Percentiles rank a stretch among this genome's conserved stretches.
Evolutionary conservation across 495 filamentous ascomycete genomes (phyloP).

Genomic region (Aspergillus wentii): DNA sequence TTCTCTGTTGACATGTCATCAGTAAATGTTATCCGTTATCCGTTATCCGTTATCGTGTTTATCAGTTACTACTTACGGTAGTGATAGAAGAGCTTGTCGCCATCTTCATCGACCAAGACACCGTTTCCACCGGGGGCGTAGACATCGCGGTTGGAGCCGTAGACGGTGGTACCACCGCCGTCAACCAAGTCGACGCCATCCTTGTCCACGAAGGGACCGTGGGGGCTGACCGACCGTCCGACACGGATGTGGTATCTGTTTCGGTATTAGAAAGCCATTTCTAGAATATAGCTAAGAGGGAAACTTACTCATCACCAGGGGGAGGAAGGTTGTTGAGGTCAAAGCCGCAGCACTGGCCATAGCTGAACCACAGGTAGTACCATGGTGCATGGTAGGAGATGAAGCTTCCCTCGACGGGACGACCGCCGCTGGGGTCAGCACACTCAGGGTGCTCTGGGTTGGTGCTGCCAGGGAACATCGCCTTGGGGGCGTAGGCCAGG

Average conservation of each 20-base stretch:
- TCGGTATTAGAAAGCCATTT: constrained; percentile 2
- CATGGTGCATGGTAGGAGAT: constrained; percentile 51
- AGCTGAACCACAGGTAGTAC: constrained; percentile 70
- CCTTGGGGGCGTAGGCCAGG: constrained; percentile 28
- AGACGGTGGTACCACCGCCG: constrained; percentile 39
- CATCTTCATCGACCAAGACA: constrained; percentile 26
- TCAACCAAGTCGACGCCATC: constrained; percentile 29
- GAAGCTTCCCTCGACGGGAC: constrained; percentile 44
- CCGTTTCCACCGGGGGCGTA: constrained; percentile 46
- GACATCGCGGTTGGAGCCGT: constrained; percentile 41
- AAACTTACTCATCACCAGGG: constrained; percentile 56
- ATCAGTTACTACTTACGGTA: constrained; percentile 34
- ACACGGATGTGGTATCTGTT: constrained; percentile 42
- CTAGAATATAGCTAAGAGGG: background rate
- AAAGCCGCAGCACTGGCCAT: constrained; percentile 65
- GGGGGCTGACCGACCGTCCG: constrained; percentile 28
- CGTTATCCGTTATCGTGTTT: too few species aligned
- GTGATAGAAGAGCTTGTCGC: constrained; percentile 44
- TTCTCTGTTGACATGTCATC: constrained; percentile 32
- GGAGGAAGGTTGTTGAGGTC: constrained; percentile 39
- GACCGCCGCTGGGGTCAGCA: constrained; percentile 30
- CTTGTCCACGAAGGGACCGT: constrained; percentile 39
- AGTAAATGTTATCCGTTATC: background rate
- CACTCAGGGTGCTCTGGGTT: constrained; percentile 25
- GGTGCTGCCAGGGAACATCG: constrained; percentile 14